These are phyloP conservation scores for Phyllosticta citriasiana DNA, from an alignment of 2,329 filamentous ascomycete genomes.

Conservation along the genomic window DNA sequence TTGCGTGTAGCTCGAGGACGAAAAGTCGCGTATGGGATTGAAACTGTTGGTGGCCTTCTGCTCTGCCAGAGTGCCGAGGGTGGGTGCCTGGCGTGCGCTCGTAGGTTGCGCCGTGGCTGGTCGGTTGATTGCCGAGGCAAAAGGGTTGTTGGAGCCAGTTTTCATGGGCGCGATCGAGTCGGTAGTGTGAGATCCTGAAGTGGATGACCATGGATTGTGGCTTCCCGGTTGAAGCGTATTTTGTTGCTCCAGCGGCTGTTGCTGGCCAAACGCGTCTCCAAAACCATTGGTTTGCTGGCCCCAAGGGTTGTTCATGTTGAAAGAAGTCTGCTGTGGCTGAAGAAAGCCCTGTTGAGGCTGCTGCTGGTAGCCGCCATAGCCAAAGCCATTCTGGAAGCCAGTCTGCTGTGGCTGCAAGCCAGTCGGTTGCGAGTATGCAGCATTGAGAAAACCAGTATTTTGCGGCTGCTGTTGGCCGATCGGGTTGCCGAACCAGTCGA, in stretches of 20 bases:
- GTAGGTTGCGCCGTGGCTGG: constrained; percentile 48
- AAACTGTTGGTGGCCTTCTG: constrained; percentile 61
- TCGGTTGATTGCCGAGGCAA: constrained; percentile 60
- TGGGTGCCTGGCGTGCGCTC: constrained; percentile 46
- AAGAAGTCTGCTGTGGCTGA: constrained; percentile 51
- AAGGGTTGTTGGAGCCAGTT: constrained; percentile 97
- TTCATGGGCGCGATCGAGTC: constrained; percentile 67
- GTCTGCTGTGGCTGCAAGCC: constrained; percentile 56
- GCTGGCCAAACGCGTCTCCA: constrained; percentile 28
- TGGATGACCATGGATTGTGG: constrained; percentile 82
- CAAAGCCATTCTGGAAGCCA: constrained; percentile 56
- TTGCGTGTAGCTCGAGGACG: constrained; percentile 30
- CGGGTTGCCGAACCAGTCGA: constrained; percentile 96
- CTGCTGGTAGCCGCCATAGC: constrained; percentile 43
- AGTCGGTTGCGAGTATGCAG: constrained; percentile 65
- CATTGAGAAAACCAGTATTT: constrained; percentile 56
- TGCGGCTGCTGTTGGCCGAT: constrained; percentile 62
- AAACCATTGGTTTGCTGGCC: constrained; percentile 25
- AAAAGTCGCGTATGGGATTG: constrained; percentile 38
- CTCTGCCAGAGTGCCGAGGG: constrained; percentile 67
- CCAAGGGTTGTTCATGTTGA: constrained; percentile 36
- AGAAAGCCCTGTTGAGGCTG: constrained; percentile 58
- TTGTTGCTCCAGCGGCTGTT: constrained; percentile 47
- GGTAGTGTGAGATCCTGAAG: constrained; percentile 44
- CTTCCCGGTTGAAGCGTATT: constrained; percentile 63